Conservation (phyloP, 2,329 filamentous ascomycete genomes). For the Triangularia verruculosa region DNA sequence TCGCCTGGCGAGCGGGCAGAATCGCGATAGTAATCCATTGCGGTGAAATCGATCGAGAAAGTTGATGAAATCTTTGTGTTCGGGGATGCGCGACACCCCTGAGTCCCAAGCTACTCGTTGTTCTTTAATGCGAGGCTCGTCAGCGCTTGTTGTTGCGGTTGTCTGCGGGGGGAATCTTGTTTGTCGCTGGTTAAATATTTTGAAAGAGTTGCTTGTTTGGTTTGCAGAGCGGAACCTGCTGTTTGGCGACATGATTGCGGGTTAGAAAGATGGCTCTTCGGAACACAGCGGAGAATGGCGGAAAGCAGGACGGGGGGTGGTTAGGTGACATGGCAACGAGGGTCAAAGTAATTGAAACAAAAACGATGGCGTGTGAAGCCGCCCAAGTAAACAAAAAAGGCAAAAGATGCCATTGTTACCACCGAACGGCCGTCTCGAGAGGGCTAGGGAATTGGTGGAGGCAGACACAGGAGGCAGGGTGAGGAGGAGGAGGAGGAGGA, state of each 20-base stretch:
- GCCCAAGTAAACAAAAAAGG: constrained; percentile 22
- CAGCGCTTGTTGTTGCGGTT: neutral
- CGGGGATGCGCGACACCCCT: neutral
- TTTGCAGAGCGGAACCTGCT: constrained; percentile 39
- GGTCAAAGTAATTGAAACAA: constrained; percentile 14
- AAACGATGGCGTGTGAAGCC: constrained; percentile 24
- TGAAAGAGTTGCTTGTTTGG: constrained; percentile 29
- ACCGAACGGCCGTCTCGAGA: constrained; percentile 11
- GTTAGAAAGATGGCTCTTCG: constrained; percentile 53
- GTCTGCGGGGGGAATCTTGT: constrained; percentile 9
- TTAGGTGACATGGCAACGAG: constrained; percentile 16
- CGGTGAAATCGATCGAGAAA: neutral
- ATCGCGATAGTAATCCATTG: constrained; percentile 56
- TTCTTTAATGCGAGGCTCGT: neutral
- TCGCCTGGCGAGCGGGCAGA: constrained; percentile 52
- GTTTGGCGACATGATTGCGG: constrained; percentile 51
- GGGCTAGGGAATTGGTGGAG: constrained; percentile 14
- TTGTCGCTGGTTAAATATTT: constrained; percentile 31
- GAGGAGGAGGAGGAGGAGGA: constrained; percentile 9
- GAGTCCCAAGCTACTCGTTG: neutral
- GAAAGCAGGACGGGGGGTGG: constrained; percentile 7
- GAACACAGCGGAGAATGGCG: constrained; percentile 20
- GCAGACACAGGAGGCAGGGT: neutral
- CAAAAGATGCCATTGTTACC: constrained; percentile 4
- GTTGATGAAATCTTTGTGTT: neutral